These are phyloP conservation scores for Chlamydomonas sp. DNA, from an alignment of 139 green algal species.

Conservation along the genomic window DNA sequence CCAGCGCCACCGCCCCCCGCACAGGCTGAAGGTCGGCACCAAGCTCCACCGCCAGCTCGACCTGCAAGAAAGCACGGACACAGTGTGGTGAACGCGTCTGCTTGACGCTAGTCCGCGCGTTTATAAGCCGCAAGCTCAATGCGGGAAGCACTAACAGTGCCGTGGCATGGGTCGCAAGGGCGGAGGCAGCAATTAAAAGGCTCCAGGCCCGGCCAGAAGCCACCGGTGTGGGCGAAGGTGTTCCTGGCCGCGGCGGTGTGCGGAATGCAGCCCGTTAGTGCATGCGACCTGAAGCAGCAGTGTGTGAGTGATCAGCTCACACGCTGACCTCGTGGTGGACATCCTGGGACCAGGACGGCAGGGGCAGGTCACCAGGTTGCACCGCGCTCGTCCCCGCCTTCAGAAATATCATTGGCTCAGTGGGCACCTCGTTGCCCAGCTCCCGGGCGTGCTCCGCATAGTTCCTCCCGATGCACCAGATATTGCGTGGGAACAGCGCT, in stretches of 20 bases:
- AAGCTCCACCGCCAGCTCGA: constrained; percentile 53
- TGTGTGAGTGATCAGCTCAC: not conserved
- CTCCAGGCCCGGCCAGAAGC: no score
- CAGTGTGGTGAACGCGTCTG: not conserved
- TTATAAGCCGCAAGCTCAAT: not conserved
- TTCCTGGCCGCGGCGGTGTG: no score
- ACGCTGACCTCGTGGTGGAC: constrained; percentile 40
- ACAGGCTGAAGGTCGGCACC: constrained; percentile 36
- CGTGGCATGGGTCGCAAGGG: not conserved
- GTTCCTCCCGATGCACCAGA: constrained; percentile 40
- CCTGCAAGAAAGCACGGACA: not conserved
- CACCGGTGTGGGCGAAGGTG: no score
- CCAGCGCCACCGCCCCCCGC: constrained; percentile 36
- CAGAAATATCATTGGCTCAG: constrained; percentile 48
- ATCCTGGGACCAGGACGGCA: constrained; percentile 26
- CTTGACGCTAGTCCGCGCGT: not conserved
- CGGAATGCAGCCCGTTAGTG: no score
- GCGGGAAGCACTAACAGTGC: not conserved
- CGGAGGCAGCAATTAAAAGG: no score
- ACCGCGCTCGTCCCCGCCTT: constrained; percentile 26
- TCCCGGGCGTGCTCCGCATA: constrained; percentile 39
- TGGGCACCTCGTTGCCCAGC: constrained; percentile 44
- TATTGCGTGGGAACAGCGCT: not conserved
- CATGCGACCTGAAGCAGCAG: no score
- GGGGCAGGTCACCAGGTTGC: not conserved